Base-by-base conservation (phyloP, 2,329 filamentous ascomycete species). In the Fusarium verrucosum region DNA sequence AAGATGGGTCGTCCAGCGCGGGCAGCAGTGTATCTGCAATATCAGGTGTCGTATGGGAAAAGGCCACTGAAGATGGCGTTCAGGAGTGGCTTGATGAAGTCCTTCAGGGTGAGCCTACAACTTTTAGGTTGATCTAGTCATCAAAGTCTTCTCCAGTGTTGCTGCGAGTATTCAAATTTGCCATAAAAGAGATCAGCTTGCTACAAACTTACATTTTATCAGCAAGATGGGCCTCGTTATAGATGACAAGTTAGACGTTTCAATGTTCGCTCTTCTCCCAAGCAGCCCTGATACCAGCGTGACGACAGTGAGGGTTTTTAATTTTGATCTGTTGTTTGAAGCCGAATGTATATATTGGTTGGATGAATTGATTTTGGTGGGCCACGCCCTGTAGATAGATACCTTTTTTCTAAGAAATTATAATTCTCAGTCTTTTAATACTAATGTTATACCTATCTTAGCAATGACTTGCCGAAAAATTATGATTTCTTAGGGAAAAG, bases 281-380 rank as follows among this genome's bases (percentile, higher is more conserved):
- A n/a, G 30, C 13, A 26, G 22, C 44, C 20, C 38, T 46, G n/a
- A 46, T 26, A 13, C 44, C 30, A 25, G 30, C n/a, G 7, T 79
- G 69, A 17, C 77, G 76, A 61, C 72, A 73, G 72, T 79, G 77
- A 36, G 58, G 72, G 83, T 92, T 92, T 76, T 84, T 80, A n/a
- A n/a, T n/a, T n/a, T n/a, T n/a, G n/a, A n/a, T n/a, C n/a, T n/a
- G n/a, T n/a, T n/a, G n/a, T n/a, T n/a, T n/a, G n/a, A n/a, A n/a
- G n/a, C n/a, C n/a, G n/a, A n/a, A n/a, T n/a, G n/a, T n/a, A n/a
- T n/a, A n/a, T n/a, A n/a, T n/a, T n/a, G n/a, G n/a, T n/a, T n/a
- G n/a, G n/a, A n/a, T n/a, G n/a, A n/a, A n/a, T n/a, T n/a, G n/a
- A n/a, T n/a, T n/a, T n/a, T n/a, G n/a, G n/a, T n/a, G n/a, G n/a